Evolutionary conservation across 176 grass and related monocot genomes (phyloP), one percentile per base, ranked within the genome.

Genomic region (Aechmea fasciata): DNA sequence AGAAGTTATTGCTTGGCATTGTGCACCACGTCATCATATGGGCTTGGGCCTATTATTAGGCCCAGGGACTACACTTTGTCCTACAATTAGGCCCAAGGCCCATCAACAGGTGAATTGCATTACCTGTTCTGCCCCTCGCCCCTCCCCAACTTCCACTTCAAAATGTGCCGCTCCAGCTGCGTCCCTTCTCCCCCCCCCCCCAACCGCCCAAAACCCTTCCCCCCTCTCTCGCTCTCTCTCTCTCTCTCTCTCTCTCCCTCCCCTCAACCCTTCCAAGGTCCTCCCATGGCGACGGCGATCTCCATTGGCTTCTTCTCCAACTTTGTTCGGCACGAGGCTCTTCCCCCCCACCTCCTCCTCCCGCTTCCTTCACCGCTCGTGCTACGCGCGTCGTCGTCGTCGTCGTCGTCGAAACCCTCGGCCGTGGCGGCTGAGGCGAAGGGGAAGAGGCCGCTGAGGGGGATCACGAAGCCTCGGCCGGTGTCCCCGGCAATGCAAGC

Each of bases 401-500:
- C 81, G 1, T 13, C 77, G 15, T 49, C 57, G 2, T 50, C 75
- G 51, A 22, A 20, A 7, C n/a, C 54, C 3, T 41, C 33, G 54
- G 54, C 54, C n/a, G 14, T 17, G 54, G 13, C 13, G 54, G 19
- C 15, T 15, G 55, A 61, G 15, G 75, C 76, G 10, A 69, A 73
- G 29, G 78, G 78, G 78, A 75, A 78, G 88, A 89, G 73, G 88
- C 55, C 64, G 51, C 33, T 52, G 29, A 88, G 74, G 10, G 85
- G 92, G 51, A 86, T 96, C 79, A 91, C 77, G 73, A 80, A 85
- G 73, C 92, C 85, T 20, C 70, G 51, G 14, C 83, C 83, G 8
- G 77, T 96, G 0, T 88, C 85, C 3, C 85, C 83, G 20, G 83
- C 76, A 9, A 72, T 96, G 73, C 92, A 96, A 77, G 85, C 81